Base-by-base conservation (phyloP, 495 filamentous ascomycete genomes). In the Neurospora sp. region DNA sequence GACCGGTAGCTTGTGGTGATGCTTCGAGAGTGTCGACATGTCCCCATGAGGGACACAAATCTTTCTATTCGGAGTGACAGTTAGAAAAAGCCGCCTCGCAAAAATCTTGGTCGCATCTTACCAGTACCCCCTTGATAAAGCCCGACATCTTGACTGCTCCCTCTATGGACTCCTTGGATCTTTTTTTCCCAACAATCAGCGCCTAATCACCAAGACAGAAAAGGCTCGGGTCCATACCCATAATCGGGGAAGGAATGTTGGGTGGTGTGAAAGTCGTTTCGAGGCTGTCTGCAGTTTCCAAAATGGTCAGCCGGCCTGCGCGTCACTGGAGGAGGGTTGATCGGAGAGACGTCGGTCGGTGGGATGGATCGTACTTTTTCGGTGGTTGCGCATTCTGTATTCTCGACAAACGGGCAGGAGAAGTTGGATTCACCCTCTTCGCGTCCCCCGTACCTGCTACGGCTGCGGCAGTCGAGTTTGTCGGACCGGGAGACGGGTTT, bases 241-340 rank as follows among this genome's bases (percentile, higher is more conserved):
- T 80, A 79, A 69, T 80, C 79, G 39, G 79, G 77, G 48, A 78
- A 77, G 20, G 76, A 74, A 70, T 78, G 74, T 35, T 71, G 68
- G 39, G 72, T 73, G 48, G 68, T 70, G 74, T 78, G 77, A 39
- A 73, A 77, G 40, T 71, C 72, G 42, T 75, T 68, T 65, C 74
- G 70, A 37, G 68, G 61, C 10, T 27, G 46, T 69, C 73, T 75
- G 65, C 59, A 40, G 42, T 27, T 12, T 61, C 18, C 61, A n/a
- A 37, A 5, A 70, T 76, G 69, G 75, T 72, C 46, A 27, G 27
- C 31, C 22, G 53, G 61, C 10, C n/a, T 61, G 11, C 42, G 70
- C 38, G 48, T 16, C 37, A 40, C 22, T 70, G 31, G 31, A 27
- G 12, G 42, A 42, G 5, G 42, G 22, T 40, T 41, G 72, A 71